These are phyloP conservation scores for Diospyros kaki DNA, from an alignment of 148 eudicot genomes.

Conservation along the genomic window DNA sequence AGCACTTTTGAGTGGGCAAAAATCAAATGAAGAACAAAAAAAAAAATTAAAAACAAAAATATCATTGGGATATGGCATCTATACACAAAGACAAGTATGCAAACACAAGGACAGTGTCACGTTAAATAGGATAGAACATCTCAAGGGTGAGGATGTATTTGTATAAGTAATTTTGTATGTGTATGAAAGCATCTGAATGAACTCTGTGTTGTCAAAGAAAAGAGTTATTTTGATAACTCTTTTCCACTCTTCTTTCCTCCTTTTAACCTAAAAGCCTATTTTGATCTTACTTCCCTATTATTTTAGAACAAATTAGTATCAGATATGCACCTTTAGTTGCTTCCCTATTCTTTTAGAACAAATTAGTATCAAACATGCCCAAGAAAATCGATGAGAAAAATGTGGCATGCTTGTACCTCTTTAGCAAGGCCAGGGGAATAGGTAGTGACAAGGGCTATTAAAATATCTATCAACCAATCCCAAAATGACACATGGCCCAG, in stretches of 20 bases:
- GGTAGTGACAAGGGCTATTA: no score
- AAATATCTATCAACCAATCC: no score
- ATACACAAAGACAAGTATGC: neutral
- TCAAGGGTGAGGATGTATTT: neutral
- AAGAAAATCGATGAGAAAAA: no score
- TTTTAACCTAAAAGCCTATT: no score
- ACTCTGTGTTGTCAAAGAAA: neutral
- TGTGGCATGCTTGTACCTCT: no score
- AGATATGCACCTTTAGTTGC: no score
- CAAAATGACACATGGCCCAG: no score
- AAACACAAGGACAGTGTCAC: neutral
- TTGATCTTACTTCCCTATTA: neutral
- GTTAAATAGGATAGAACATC: neutral
- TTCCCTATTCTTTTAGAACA: no score
- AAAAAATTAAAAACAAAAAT: neutral
- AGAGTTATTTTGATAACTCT: neutral
- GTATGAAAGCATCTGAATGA: neutral
- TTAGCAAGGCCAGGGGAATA: no score
- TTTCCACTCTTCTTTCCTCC: no score
- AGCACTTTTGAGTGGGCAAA: constrained; percentile 1
- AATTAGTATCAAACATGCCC: no score
- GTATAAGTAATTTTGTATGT: neutral
- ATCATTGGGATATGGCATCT: neutral
- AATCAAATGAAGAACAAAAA: neutral
- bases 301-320: no score